These are phyloP conservation scores for Colletotrichum cordylinicola DNA, from an alignment of 2,329 filamentous ascomycete species.

Conservation along the genomic window DNA sequence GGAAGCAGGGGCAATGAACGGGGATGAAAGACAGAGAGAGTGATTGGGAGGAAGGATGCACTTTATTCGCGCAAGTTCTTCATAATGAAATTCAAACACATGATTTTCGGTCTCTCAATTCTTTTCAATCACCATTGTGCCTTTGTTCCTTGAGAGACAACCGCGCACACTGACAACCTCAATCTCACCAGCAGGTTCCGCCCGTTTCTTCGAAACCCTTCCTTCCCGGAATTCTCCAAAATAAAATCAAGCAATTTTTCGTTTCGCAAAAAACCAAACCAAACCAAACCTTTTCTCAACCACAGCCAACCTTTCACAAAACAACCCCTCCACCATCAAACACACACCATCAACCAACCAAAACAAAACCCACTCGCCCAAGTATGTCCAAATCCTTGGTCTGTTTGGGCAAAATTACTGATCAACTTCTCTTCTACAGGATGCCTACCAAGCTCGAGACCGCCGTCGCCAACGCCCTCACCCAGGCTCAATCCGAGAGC, in stretches of 20 bases:
- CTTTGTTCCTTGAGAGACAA: neutral
- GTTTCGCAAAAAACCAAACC: neutral
- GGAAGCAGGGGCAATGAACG: neutral
- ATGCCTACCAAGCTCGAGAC: neutral
- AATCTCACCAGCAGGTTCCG: neutral
- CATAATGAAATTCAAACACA: neutral
- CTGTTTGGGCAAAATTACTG: neutral
- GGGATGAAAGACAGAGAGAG: accelerated
- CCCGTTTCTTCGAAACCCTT: neutral
- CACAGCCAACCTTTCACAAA: neutral
- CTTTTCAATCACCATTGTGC: neutral
- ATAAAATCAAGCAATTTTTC: neutral
- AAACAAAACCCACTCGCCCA: neutral
- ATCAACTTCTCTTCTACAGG: neutral
- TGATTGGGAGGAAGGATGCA: neutral
- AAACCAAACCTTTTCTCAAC: neutral
- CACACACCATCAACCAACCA: neutral
- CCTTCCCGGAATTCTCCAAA: neutral
- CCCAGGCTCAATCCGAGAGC: neutral
- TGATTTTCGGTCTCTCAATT: neutral
- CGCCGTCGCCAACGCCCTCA: neutral
- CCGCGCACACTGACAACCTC: neutral
- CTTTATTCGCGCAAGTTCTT: neutral
- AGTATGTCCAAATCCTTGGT: neutral
- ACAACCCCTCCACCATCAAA: neutral